A percentile compares a stretch with the other conserved stretches of the same genome.
Conservation (phyloP, 2,329 filamentous ascomycete genomes). For the Arthrobotrys conoides region DNA sequence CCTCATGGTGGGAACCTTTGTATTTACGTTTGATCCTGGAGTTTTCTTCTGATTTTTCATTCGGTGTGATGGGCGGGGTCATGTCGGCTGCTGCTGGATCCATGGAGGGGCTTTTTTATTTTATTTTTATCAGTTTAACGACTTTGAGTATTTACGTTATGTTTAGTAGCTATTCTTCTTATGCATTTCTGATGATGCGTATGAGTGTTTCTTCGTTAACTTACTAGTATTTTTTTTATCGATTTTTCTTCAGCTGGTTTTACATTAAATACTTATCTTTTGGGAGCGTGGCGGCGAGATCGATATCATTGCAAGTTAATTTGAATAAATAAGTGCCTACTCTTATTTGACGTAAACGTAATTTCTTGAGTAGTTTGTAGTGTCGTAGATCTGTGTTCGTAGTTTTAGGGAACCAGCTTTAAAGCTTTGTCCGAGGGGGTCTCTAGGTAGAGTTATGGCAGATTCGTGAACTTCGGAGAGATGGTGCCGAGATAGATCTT, state of each 20-base stretch:
- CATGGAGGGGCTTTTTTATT: conserved; percentile 13
- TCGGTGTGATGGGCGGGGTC: conserved; percentile 13
- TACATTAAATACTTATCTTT: conserved; percentile 40
- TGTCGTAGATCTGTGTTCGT: background rate
- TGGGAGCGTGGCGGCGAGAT: conserved; percentile 46
- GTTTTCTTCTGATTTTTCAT: conserved; percentile 48
- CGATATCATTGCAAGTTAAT: background rate
- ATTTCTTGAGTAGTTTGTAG: background rate
- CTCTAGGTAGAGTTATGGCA: background rate
- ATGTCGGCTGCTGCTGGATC: conserved; percentile 17
- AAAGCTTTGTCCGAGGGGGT: background rate
- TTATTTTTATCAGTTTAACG: too few species aligned
- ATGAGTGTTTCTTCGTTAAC: conserved; percentile 15
- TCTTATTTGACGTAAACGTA: background rate
- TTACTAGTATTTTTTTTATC: conserved; percentile 16
- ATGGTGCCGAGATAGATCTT: background rate
- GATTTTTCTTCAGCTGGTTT: background rate
- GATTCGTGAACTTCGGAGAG: conserved; percentile 5
- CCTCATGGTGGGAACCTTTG: conserved; percentile 45
- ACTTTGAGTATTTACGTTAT: conserved; percentile 14
- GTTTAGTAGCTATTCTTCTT: conserved; percentile 34
- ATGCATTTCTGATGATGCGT: conserved; percentile 34
- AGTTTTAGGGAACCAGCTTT: background rate
- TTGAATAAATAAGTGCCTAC: background rate
- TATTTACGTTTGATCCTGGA: conserved; percentile 50